A percentile compares a stretch with the other conserved stretches of the same genome.
These are phyloP conservation scores for Elsinoe ampelina DNA, from an alignment of 2,329 filamentous ascomycete genomes.

Conservation along the genomic window DNA sequence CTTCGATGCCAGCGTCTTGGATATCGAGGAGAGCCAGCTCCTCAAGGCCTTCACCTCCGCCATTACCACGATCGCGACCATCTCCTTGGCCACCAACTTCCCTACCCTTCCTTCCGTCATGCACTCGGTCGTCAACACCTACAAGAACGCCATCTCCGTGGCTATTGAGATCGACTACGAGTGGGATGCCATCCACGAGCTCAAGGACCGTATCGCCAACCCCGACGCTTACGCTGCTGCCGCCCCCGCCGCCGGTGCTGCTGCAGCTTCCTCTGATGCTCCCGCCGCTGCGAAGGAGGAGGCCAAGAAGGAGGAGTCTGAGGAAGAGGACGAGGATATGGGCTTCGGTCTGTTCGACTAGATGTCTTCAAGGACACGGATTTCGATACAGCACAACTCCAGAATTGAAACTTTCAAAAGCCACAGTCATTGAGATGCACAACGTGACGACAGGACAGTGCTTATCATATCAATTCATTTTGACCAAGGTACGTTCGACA, in stretches of 20 bases:
- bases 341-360: constrained; percentile 49
- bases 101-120: constrained; percentile 93
- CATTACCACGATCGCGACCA: constrained; percentile 75
- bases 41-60: constrained; percentile 71
- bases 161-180: constrained; percentile 83
- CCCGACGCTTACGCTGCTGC: constrained; percentile 88
- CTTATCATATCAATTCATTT: not conserved
- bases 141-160: constrained; percentile 93
- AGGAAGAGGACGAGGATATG: constrained; percentile 50
- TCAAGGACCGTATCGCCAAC: constrained; percentile 99
- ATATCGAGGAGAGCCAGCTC: constrained; percentile 92
- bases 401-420: constrained; percentile 17
- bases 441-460: constrained; percentile 29
- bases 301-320: constrained; percentile 53
- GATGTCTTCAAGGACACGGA: constrained; percentile 15
- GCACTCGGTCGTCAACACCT: constrained; percentile 91
- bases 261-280: constrained; percentile 42
- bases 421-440: not conserved
- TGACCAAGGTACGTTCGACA: constrained; percentile 29
- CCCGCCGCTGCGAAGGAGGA: constrained; percentile 45
- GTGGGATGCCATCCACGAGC: constrained; percentile 92
- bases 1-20: constrained; percentile 76
- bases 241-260: constrained; percentile 59
- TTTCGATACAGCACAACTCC: constrained; percentile 12
- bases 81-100: constrained; percentile 91